phyloP scores from a whole-genome alignment of 2,329 filamentous ascomycete genomes.

The Cytospora schulzeri region DNA sequence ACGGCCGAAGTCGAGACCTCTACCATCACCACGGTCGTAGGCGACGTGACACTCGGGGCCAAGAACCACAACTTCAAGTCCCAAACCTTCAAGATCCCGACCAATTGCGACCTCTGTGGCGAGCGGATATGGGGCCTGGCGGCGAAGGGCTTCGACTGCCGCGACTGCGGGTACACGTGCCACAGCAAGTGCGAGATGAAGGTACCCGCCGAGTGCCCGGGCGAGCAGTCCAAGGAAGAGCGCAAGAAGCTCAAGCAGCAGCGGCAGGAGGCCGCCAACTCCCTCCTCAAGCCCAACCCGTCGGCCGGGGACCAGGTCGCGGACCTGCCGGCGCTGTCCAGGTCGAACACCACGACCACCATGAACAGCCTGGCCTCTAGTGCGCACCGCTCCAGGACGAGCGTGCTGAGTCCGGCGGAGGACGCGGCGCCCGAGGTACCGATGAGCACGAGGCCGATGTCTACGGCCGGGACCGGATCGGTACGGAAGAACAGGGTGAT shows the following conservation, averaged over 20 bases:
- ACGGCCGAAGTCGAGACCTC: slow-evolving; percentile 91
- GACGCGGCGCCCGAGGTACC: slow-evolving; percentile 46
- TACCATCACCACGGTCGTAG: slow-evolving; percentile 87
- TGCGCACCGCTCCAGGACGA: slow-evolving; percentile 74
- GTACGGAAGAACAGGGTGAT: slow-evolving; percentile 71
- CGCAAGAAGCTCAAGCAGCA: slow-evolving; percentile 90
- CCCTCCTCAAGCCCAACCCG: slow-evolving; percentile 50
- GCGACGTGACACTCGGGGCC: slow-evolving; percentile 88
- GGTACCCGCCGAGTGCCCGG: slow-evolving; percentile 92
- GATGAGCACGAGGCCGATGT: slow-evolving; percentile 38
- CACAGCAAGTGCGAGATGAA: slow-evolving; percentile 99
- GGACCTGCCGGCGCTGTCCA: slow-evolving; percentile 68
- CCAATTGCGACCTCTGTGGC: slow-evolving; percentile 94
- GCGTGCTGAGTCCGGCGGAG: slow-evolving; percentile 57
- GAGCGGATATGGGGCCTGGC: slow-evolving; percentile 97
- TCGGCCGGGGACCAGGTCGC: slow-evolving; percentile 49
- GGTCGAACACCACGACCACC: slow-evolving; percentile 87
- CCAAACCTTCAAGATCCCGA: slow-evolving; percentile 99
- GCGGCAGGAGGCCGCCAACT: slow-evolving; percentile 76
- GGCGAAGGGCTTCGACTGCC: slow-evolving; percentile 94
- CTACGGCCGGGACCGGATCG: slow-evolving; percentile 38
- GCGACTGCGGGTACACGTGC: slow-evolving; percentile 96
- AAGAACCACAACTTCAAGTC: slow-evolving; percentile 97
- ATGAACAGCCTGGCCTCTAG: slow-evolving; percentile 89
- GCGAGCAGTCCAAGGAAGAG: slow-evolving; percentile 90